Base-by-base conservation (phyloP, 169 alveolate species). In the Plasmodium adleri region DNA sequence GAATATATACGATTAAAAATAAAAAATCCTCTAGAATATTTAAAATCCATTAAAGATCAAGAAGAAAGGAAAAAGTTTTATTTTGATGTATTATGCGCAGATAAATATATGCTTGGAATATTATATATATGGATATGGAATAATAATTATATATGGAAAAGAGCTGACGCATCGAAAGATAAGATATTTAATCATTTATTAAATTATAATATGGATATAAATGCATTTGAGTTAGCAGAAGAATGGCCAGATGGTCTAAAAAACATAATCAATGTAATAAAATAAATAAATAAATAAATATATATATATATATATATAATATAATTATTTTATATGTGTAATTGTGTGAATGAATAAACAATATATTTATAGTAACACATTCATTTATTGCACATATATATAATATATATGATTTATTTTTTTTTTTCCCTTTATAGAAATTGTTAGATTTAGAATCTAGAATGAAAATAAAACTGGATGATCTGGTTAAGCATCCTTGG, bases 51-150 rank as follows among this genome's bases (percentile, higher is more conserved):
- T 22, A 87, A 68, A 15, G 67, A 80, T 17, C 71, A 54, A 45
- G 89, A 70, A 49, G 74, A 74, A 28, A 88, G 95, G 26, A 88
- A 90, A 10, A 86, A 86, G 3, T 92, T 91, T 54, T 94, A 88
- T 45, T 94, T 94, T 52, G 94, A 90, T 59, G 96, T 92, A 1
- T 74, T 94, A 17, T 88, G 89, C 39, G 96, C 96, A 22, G 96
- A 94, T 60, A 73, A 73, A 8, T 73, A 56, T 58, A 73, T 73
- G 87, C 32, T 73, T 39, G 87, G 87, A 9, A 71, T 73, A 88
- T 90, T 94, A 3, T 72, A 93, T 86, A 93, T 94, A 17, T 94
- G 95, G 95, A 88, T 93, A 1, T 94, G 96, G 96, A 90, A 96
- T 3, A 95, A 93, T 17, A 96, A 96, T n/a, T 90, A 93, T 9